Evolutionary conservation across 768 basidiomycete genomes (phyloP), one percentile per base, ranked within the genome.

Genomic region (Suillus variegatus): DNA sequence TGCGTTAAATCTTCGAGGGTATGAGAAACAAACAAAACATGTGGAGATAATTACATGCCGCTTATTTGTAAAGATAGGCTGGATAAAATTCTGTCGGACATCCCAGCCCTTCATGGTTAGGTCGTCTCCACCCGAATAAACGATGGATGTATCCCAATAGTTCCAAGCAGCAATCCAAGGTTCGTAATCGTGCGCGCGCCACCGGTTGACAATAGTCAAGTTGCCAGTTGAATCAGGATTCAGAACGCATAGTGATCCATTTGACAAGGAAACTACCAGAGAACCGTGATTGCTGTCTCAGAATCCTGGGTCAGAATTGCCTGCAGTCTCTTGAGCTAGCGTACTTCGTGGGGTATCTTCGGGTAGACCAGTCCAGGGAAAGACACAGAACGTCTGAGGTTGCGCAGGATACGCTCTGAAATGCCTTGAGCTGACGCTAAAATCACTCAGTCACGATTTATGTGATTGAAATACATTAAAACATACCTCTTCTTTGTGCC

Each of bases 81-180:
- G 76, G 0, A 78, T 71, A 62, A 86, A 85, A 1, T 86, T 87
- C 68, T 86, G 82, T 28, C 95, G 84, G 38, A 89, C 77, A 76
- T 99, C 97, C 97, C 97, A 99, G 12, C 83, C 86, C 77, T 97
- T 98, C 74, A 97, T 78, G 67, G 84, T 89, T 35, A 94, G 81
- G 74, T 99, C 97, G 71, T 99, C 97, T 0, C 97, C 97, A 14
- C 97, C 96, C 13, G 94, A 94, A 79, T 93, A 98, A 5, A 97
- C 81, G 43, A 93, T 75, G 70, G 88, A 87, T 1, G 82, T 79
- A 65, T 95, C 80, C 92, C 94, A 97, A 68, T 91, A 89, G 71
- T 98, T 86, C 90, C 94, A 99, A 1, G 92, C 88, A 1, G 91
- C 88, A 58, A 94, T 87, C 97, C 97, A 99, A 0, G 96, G 92